Base-by-base conservation (phyloP, 2,329 filamentous ascomycete species). In the Alternaria brassicae region DNA sequence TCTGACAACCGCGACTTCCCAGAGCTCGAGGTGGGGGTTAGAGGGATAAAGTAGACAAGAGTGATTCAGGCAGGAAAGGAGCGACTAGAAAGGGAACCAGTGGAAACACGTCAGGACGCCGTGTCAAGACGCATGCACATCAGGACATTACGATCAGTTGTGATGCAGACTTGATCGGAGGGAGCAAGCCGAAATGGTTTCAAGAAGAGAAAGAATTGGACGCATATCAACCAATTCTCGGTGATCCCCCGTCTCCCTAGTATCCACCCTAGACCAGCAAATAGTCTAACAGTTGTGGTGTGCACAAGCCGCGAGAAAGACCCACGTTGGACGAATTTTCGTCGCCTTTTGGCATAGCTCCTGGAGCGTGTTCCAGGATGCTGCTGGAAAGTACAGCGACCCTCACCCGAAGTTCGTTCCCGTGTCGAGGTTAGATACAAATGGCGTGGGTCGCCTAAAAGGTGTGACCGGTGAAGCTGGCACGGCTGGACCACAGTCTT, bases 281-380 rank as follows among this genome's bases (percentile, higher is more conserved):
- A 49, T 53, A 55, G 44, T 17, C 30, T 42, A 42, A 49, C 44
- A 49, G 36, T 36, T 53, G 56, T 32, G 28, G 55, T 48, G 42
- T 41, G 37, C 42, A 39, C 36, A 53, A 37, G 30, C 27, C 34
- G 30, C 25, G 17, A 32, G 37, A 32, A 32, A 44, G 56, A 58
- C 56, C 56, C 42, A 54, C 37, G 36, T 9, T 27, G 44, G n/a
- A 37, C 56, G 44, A 21, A 19, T 58, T 58, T 58, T 54, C 28
- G 37, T 55, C 36, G 42, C 42, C 17, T 49, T 40, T 42, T 55
- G 41, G 36, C 28, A 54, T 34, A 19, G 37, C 48, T 55, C 32
- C 50, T 55, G 30, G 37, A 42, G 41, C 53, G 41, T 23, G 28
- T 37, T 34, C 42, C 44, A n/a, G 56, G 50, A 54, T 55, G 34